A percentile compares a stretch with the other conserved stretches of the same genome.
Conservation (phyloP, 2,329 filamentous ascomycete genomes). For the Aspergillus sp. region DNA sequence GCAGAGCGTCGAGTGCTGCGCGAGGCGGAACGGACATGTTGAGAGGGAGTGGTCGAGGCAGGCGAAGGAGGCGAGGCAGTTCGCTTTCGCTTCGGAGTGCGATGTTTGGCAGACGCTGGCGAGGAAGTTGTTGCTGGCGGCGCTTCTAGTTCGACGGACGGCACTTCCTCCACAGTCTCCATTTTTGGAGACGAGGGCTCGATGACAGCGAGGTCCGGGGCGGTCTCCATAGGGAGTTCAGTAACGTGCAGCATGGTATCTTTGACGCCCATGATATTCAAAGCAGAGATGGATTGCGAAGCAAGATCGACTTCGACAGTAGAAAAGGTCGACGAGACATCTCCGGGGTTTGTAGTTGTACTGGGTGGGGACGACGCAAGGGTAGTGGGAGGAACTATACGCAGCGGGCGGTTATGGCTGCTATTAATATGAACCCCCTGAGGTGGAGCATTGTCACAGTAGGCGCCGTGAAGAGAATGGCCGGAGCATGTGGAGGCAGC, state of each 20-base stretch:
- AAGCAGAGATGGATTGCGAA: conserved; percentile 1
- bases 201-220: neutral
- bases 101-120: conserved; percentile 5
- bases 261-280: neutral
- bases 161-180: neutral
- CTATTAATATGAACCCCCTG: conserved; percentile 11
- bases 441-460: conserved; percentile 5
- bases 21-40: conserved; percentile 33
- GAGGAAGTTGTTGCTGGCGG: neutral
- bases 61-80: conserved; percentile 32
- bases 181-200: neutral
- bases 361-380: conserved; percentile 12
- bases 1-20: conserved; percentile 32
- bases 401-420: conserved; percentile 11
- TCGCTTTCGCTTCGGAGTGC: conserved; percentile 19
- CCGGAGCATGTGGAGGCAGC: conserved; percentile 29
- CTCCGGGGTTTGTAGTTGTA: conserved; percentile 7
- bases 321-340: neutral
- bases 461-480: conserved; percentile 17
- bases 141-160: neutral
- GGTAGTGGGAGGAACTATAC: conserved; percentile 7
- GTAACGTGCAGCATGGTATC: neutral
- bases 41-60: conserved; percentile 20
- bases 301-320: neutral
- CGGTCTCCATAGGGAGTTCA: neutral